Evolutionary conservation across 2,329 filamentous ascomycete genomes (phyloP).

Genomic region (Colletotrichum viniferum): DNA sequence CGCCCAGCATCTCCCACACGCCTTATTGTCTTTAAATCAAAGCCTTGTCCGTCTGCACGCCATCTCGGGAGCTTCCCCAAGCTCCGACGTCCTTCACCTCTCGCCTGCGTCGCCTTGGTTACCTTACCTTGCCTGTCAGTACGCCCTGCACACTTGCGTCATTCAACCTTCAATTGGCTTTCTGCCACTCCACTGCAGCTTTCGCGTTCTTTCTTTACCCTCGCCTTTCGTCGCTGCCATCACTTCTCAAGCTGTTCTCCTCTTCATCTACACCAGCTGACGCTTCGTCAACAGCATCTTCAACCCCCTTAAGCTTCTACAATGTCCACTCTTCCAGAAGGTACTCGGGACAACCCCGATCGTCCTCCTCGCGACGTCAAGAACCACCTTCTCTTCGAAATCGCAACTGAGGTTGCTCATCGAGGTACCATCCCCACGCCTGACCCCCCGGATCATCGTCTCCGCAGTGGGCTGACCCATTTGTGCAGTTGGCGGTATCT

Average conservation of each 20-base stretch:
- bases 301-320: background rate
- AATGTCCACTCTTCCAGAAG: conserved; percentile 13
- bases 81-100: conserved; percentile 5
- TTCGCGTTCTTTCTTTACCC: background rate
- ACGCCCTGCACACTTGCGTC: conserved; percentile 13
- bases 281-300: background rate
- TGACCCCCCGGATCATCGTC: background rate
- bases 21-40: conserved; percentile 16
- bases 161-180: conserved; percentile 5
- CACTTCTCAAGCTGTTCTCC: background rate
- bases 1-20: background rate
- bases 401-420: conserved; percentile 97
- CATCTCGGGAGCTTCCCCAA: conserved; percentile 14
- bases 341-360: conserved; percentile 14
- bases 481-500: conserved; percentile 87
- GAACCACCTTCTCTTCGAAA: conserved; percentile 95
- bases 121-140: conserved; percentile 4
- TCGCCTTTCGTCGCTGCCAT: background rate
- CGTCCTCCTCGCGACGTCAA: conserved; percentile 72
- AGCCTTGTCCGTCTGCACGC: conserved; percentile 11
- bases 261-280: background rate
- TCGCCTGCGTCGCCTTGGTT: conserved; percentile 16
- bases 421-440: conserved; percentile 66
- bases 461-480: conserved; percentile 27
- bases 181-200: background rate